A percentile compares a stretch with the other conserved stretches of the same genome.
phyloP scores from a whole-genome alignment of 495 filamentous ascomycete genomes.

The Trichoderma erinaceum region DNA sequence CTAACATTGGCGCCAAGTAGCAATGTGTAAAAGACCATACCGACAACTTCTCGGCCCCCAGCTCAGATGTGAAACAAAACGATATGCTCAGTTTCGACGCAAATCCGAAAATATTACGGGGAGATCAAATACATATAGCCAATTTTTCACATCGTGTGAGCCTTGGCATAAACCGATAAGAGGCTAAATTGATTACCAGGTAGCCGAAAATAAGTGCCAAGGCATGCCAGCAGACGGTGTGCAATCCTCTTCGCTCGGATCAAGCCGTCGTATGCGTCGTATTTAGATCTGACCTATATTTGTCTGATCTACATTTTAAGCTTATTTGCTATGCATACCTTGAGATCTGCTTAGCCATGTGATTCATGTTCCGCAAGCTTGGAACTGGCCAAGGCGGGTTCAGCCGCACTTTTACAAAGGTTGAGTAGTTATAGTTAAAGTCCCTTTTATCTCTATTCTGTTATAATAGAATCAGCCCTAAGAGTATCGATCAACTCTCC shows the following conservation, averaged over 20 bases:
- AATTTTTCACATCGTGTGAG: not conserved
- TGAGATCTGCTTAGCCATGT: not conserved
- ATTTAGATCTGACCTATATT: not conserved
- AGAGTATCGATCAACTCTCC: too few species aligned
- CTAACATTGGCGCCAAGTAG: not conserved
- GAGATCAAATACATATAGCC: not conserved
- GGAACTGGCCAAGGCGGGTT: not conserved
- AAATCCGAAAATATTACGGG: not conserved
- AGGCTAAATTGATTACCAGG: too few species aligned
- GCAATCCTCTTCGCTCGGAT: not conserved
- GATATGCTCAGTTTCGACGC: not conserved
- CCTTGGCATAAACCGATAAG: not conserved
- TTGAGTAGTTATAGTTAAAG: too few species aligned
- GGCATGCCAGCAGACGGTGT: not conserved
- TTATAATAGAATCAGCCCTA: too few species aligned
- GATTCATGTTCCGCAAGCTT: not conserved
- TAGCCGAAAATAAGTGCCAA: not conserved
- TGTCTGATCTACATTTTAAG: not conserved
- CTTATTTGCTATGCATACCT: not conserved
- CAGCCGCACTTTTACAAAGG: too few species aligned
- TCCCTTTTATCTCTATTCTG: too few species aligned
- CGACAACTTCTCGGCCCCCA: not conserved
- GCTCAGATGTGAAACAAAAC: not conserved
- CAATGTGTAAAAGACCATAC: not conserved
- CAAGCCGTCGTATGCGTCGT: not conserved